These are phyloP conservation scores for Metarhizium anisopliae DNA, from an alignment of 2,329 filamentous ascomycete species.

Conservation along the genomic window DNA sequence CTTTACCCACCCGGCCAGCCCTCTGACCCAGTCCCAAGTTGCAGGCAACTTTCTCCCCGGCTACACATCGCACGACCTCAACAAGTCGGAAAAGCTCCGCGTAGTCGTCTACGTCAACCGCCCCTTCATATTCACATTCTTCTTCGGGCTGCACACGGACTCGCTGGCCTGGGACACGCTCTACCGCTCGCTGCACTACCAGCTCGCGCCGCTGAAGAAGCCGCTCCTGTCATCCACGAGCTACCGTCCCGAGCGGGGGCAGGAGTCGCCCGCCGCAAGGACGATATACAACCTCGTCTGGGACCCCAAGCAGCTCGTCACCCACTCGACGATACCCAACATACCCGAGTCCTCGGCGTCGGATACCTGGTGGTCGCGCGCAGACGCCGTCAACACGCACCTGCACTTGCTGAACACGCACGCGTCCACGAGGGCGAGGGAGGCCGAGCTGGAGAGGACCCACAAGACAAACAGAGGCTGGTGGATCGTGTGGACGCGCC, in stretches of 20 bases:
- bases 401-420: slow-evolving; percentile 53
- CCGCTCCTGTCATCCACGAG: slow-evolving; percentile 46
- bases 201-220: slow-evolving; percentile 50
- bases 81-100: slow-evolving; percentile 49
- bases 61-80: slow-evolving; percentile 36
- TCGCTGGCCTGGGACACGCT: slow-evolving; percentile 46
- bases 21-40: slow-evolving; percentile 23
- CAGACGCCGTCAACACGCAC: slow-evolving; percentile 57
- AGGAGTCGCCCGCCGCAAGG: not conserved
- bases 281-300: slow-evolving; percentile 54
- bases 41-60: slow-evolving; percentile 23
- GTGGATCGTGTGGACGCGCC: slow-evolving; percentile 61
- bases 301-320: slow-evolving; percentile 11
- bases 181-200: slow-evolving; percentile 51
- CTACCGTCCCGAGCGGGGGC: slow-evolving; percentile 40
- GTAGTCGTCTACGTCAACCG: slow-evolving; percentile 65
- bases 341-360: slow-evolving; percentile 5
- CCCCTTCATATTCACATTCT: slow-evolving; percentile 70
- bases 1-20: slow-evolving; percentile 27
- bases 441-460: slow-evolving; percentile 48
- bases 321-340: slow-evolving; percentile 5
- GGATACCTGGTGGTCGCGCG: slow-evolving; percentile 41
- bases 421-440: slow-evolving; percentile 28
- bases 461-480: slow-evolving; percentile 59
- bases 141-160: slow-evolving; percentile 53